These are phyloP conservation scores for Alternaria infectoria DNA, from an alignment of 2,329 filamentous ascomycete genomes.

Conservation along the genomic window DNA sequence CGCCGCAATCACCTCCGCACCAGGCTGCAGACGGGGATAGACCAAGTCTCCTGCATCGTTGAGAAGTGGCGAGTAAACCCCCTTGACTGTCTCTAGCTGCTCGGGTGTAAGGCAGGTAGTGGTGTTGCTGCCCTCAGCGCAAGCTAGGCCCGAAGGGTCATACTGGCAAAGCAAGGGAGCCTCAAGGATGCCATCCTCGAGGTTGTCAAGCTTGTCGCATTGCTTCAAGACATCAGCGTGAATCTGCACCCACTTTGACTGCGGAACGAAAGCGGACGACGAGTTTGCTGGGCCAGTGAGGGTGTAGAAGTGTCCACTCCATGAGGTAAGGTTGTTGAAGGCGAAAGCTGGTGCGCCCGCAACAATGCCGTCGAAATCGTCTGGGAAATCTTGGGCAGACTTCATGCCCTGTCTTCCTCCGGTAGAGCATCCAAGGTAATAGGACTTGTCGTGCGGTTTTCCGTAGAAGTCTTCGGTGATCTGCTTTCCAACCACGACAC, in stretches of 20 bases:
- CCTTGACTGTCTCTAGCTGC: conserved; percentile 54
- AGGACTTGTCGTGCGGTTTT: conserved; percentile 49
- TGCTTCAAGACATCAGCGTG: conserved; percentile 55
- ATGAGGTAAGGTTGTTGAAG: conserved; percentile 44
- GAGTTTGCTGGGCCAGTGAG: conserved; percentile 35
- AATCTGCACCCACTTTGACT: conserved; percentile 48
- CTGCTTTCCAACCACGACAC: conserved; percentile 48
- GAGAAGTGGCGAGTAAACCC: conserved; percentile 52
- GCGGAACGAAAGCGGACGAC: conserved; percentile 49
- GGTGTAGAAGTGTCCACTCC: conserved; percentile 40
- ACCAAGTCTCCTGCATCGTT: conserved; percentile 54
- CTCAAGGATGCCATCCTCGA: conserved; percentile 57
- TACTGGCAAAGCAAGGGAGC: conserved; percentile 55
- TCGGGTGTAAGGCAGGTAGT: conserved; percentile 53
- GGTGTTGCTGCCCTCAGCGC: conserved; percentile 37
- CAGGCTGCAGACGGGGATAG: conserved; percentile 60
- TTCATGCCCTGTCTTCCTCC: conserved; percentile 48
- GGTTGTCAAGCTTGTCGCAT: conserved; percentile 59
- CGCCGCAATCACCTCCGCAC: conserved; percentile 52
- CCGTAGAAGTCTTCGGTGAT: conserved; percentile 51
- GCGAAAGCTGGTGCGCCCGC: conserved; percentile 43
- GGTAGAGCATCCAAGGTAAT: conserved; percentile 47
- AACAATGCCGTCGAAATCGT: conserved; percentile 48
- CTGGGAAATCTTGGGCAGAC: conserved; percentile 41
- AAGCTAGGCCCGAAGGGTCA: conserved; percentile 49